Evolutionary conservation across 257 asterid species (phyloP).

Genomic region (Leptodermis oblonga): DNA sequence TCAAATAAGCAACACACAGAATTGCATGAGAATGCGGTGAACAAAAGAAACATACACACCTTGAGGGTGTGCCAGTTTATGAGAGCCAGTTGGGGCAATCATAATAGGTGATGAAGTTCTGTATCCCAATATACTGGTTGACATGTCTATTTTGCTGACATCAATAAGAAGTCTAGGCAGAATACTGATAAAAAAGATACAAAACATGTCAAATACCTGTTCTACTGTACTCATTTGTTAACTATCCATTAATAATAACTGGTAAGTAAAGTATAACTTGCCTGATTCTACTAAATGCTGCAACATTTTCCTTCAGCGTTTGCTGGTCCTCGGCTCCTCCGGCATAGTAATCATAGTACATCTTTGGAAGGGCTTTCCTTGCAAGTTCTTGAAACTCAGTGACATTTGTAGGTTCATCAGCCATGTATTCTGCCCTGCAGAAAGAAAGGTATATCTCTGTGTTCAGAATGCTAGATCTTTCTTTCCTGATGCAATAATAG

Average conservation of each 20-base stretch:
- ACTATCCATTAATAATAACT: neutral
- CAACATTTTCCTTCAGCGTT: conserved; percentile 48
- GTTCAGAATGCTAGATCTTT: too few relatives aligned
- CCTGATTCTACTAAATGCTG: conserved; percentile 53
- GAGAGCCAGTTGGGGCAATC: conserved; percentile 52
- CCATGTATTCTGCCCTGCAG: conserved; percentile 35
- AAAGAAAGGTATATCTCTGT: too few relatives aligned
- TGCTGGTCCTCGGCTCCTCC: conserved; percentile 70
- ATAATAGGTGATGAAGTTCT: conserved; percentile 46
- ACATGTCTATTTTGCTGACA: conserved; percentile 48
- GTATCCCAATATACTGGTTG: conserved; percentile 46
- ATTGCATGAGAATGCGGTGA: neutral
- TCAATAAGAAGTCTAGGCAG: conserved; percentile 54
- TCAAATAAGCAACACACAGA: neutral
- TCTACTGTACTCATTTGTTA: neutral
- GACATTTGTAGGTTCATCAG: conserved; percentile 39
- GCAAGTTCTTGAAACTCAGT: conserved; percentile 58
- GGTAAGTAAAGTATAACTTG: conserved; percentile 20
- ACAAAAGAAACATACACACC: conserved; percentile 22
- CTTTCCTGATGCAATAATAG: too few relatives aligned
- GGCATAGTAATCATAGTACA: conserved; percentile 49
- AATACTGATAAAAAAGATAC: conserved; percentile 28
- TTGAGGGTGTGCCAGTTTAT: conserved; percentile 53
- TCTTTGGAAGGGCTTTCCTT: conserved; percentile 56
- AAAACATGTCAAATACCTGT: conserved; percentile 2